Evolutionary conservation across 768 basidiomycete species (phyloP), one percentile per base, ranked within the genome.

Genomic region (Termitomyces sp.): DNA sequence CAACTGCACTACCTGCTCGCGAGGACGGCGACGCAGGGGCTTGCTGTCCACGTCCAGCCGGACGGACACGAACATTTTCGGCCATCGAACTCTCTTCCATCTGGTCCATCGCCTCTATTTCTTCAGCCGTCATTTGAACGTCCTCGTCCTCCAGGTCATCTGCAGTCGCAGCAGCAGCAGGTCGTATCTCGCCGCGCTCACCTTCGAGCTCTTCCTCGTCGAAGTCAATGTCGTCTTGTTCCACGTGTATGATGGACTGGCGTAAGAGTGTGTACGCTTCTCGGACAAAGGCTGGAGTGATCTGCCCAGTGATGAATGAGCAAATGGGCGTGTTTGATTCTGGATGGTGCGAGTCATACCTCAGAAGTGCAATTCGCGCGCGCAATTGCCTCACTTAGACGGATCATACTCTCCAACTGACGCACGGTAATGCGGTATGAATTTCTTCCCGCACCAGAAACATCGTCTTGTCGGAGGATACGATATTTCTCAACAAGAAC

Each of bases 221-320:
- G 69, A 98, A 91, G 67, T 97, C 94, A 64, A 99, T 87, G 63
- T 98, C 96, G 66, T 99, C 97, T 68, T 98, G 94, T 66, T 99
- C 97, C 56, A 99, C 95, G 65, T 98, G 97, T 63, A 99, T 98
- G 71, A 99, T 99, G 2, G 97, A 98, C 68, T 97, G 95, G 23
- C 91, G 85, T 12, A 99, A 77, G 18, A 99, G 86, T 40, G 85
- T 86, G 72, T 91, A 98, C 2, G 97, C 97, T 71, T 99, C 97
- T 38, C 94, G 86, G 20, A 99, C 96, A 67, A 96, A 95, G 2
- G 83, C 88, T 7, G 96, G 94, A 0, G 84, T 91, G 63, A 99
- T 98, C 91, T 96, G 57, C 25, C n/a, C 48, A 40, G n/a, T 15
- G 11, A 13, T 25, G 5, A n/a, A 9, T 33, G 13, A 38, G 35